Evolutionary conservation across 306 rosid species (phyloP).

Genomic region (Astragalus membranaceus): DNA sequence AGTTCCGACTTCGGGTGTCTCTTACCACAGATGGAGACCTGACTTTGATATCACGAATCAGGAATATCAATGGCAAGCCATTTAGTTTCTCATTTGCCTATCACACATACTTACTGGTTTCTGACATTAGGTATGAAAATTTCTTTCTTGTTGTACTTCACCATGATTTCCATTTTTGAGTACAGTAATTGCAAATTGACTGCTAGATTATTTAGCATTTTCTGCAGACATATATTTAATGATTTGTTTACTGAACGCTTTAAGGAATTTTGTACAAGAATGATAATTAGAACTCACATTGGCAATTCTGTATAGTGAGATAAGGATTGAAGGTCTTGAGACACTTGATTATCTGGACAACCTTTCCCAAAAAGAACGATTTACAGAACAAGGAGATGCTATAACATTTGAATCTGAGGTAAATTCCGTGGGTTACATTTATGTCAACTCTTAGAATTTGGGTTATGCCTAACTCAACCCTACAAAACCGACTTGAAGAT

Average conservation of each 20-base stretch:
- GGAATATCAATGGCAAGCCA: slow-evolving; percentile 77
- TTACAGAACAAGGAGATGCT: slow-evolving; percentile 95
- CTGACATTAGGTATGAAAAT: slow-evolving; percentile 74
- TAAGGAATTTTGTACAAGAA: neutral
- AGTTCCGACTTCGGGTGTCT: slow-evolving; percentile 78
- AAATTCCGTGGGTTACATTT: neutral
- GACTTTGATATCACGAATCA: slow-evolving; percentile 59
- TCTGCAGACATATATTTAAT: no score
- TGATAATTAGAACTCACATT: slow-evolving; percentile 16
- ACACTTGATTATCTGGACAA: slow-evolving; percentile 85
- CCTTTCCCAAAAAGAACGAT: slow-evolving; percentile 70
- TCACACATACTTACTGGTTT: slow-evolving; percentile 76
- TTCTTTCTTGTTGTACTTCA: slow-evolving; percentile 16
- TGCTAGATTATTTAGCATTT: neutral
- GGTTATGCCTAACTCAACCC: no score
- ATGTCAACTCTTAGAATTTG: neutral
- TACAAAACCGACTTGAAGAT: no score
- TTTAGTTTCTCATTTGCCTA: slow-evolving; percentile 84
- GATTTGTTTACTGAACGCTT: neutral
- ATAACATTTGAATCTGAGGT: slow-evolving; percentile 92
- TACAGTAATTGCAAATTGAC: neutral
- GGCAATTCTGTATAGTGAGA: slow-evolving; percentile 50
- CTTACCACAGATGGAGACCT: slow-evolving; percentile 58
- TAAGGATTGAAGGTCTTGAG: slow-evolving; percentile 91
- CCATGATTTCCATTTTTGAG: neutral